Evolutionary conservation across 176 grass and related monocot genomes (phyloP).

Genomic region (Panicum miliaceum): DNA sequence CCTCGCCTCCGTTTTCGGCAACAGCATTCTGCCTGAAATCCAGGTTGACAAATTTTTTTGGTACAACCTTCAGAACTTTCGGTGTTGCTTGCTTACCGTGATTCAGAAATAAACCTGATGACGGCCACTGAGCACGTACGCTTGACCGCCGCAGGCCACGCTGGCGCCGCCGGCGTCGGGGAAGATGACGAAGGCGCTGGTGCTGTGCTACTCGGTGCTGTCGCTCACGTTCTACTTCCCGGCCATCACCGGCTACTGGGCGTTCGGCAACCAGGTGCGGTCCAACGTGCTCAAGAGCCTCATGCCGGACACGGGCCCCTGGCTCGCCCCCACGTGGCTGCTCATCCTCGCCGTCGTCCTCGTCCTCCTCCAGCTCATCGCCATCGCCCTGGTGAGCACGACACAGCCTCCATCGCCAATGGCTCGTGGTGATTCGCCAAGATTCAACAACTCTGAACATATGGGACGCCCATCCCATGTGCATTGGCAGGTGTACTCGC

Average conservation of each 20-base stretch:
- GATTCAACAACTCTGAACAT: too few relatives aligned
- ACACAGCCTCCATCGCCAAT: too few relatives aligned
- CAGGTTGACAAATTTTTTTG: slow-evolving; percentile 38
- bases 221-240: slow-evolving; percentile 75
- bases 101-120: neutral
- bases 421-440: too few relatives aligned
- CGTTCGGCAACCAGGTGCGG: slow-evolving; percentile 61
- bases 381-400: slow-evolving; percentile 79
- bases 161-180: slow-evolving; percentile 76
- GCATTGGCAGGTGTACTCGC: slow-evolving; percentile 75
- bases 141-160: slow-evolving; percentile 55
- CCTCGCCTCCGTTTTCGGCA: slow-evolving; percentile 83
- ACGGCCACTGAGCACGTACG: too few relatives aligned
- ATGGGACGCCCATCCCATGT: too few relatives aligned
- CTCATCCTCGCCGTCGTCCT: slow-evolving; percentile 67
- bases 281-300: slow-evolving; percentile 81
- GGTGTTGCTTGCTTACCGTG: too few relatives aligned
- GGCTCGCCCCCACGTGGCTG: slow-evolving; percentile 71
- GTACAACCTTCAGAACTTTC: neutral
- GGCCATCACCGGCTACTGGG: slow-evolving; percentile 75
- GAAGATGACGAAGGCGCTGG: slow-evolving; percentile 80
- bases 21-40: slow-evolving; percentile 89
- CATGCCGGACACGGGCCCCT: slow-evolving; percentile 63
- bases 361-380: slow-evolving; percentile 78
- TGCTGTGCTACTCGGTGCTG: slow-evolving; percentile 59